Evolutionary conservation across 371 early-diverging fungal species (phyloP).

Genomic region (Circinella minor): DNA sequence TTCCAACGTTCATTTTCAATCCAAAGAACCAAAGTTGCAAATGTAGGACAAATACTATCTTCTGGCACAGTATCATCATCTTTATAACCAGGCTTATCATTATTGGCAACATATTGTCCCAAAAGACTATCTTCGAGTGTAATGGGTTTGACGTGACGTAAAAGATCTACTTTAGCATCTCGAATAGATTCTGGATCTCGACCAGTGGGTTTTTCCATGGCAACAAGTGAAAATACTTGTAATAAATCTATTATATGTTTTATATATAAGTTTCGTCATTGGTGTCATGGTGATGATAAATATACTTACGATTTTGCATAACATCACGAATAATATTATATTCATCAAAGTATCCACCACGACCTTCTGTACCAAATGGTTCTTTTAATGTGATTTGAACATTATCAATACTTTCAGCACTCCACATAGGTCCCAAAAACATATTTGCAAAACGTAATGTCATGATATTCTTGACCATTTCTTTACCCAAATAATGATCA

Average conservation of each 20-base stretch:
- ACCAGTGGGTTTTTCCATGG: slow-evolving; percentile 90
- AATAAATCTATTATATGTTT: slow-evolving; percentile 63
- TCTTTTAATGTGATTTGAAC: slow-evolving; percentile 98
- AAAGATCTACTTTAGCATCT: slow-evolving; percentile 90
- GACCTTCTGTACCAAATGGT: slow-evolving; percentile 96
- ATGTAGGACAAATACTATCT: slow-evolving; percentile 88
- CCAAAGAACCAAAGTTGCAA: slow-evolving; percentile 84
- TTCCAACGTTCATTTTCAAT: slow-evolving; percentile 97
- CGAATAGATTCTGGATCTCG: slow-evolving; percentile 90
- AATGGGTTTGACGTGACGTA: slow-evolving; percentile 81
- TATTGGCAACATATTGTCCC: slow-evolving; percentile 90
- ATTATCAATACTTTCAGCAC: slow-evolving; percentile 83
- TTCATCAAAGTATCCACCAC: slow-evolving; percentile 99
- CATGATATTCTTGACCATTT: slow-evolving; percentile 97
- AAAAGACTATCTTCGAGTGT: slow-evolving; percentile 78
- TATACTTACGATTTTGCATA: slow-evolving; percentile 91
- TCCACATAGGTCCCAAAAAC: slow-evolving; percentile 91
- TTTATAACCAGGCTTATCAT: slow-evolving; percentile 83
- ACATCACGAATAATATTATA: slow-evolving; percentile 99
- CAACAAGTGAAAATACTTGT: slow-evolving; percentile 90
- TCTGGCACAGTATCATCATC: slow-evolving; percentile 88
- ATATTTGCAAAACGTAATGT: slow-evolving; percentile 93
- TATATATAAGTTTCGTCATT: too few species aligned
- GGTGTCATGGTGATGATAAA: neutral
- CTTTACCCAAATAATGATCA: slow-evolving; percentile 98